Evolutionary conservation across 345 rosid species (phyloP), one percentile per base, ranked within the genome.

Genomic region (Arabis alpina): DNA sequence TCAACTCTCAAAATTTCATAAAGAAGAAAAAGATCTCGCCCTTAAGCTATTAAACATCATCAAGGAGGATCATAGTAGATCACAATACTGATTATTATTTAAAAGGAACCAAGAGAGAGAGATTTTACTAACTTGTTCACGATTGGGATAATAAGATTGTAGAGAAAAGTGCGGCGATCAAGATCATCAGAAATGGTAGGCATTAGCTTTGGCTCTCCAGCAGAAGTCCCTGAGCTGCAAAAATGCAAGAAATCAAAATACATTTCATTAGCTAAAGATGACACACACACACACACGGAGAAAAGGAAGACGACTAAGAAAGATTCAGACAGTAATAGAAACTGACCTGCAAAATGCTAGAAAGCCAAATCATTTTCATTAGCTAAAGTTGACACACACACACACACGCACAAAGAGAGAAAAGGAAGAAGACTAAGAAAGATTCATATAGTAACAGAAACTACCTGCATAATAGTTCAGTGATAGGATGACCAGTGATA

Each of bases 191-290:
- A 83, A 39, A 92, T 93, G 27, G 98, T 90, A 28, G 98, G 98
- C 98, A 93, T 90, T 82, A 93, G 76, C 76, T 93, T 93, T 37
- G 98, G 97, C 63, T 80, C 85, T 47, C 98, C 97, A 41, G 86
- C 98, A 6, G 97, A 88, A 56, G 98, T 93, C 36, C 98, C 98
- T 4, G 98, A 90, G 86, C 98, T 93, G 86, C 62, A 77, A 60
- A 28, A 27, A 54, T 25, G 47, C 39, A 54, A 28, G 59, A 55
- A 55, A 47, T 3, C 64, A 39, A 23, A 23, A 16, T 53, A 39
- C 42, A 66, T 25, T 8, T 68, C 32, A 57, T 47, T n/a, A 14
- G 23, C 23, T 19, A 19, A 19, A 19, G 23, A 19, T 19, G 23
- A 19, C 23, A 19, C 23, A 19, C 23, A 19, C 23, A 19, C 39